Evolutionary conservation across 805 yeast species (phyloP), one percentile per base, ranked within the genome.

Genomic region (Saturnispora bothae): DNA sequence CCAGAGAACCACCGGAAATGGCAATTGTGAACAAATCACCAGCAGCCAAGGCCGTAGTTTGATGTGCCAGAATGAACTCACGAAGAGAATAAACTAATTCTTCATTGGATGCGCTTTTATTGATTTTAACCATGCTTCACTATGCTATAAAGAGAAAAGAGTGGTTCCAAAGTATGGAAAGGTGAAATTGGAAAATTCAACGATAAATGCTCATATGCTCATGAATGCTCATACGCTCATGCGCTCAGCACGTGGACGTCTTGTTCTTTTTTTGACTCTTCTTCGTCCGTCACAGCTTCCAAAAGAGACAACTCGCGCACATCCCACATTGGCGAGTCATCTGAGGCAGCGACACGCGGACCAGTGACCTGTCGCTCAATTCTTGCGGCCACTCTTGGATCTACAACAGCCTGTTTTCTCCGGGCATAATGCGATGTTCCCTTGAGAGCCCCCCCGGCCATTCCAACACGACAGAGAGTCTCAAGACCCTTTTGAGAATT

Each of bases 1-100:
- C 84, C 49, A 86, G 68, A 8, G 95, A 83, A 2, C 97, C 97
- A 30, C 97, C 97, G 42, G 92, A 79, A 34, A 88, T 70, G 10
- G 95, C 96, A 43, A 88, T 66, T 47, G 71, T 73, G 62, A 88
- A 88, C 19, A 57, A 51, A 9, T 53, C 53, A 14, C 56, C 50
- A 4, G 54, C 55, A 13, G 57, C 49, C 39, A 86, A 64, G 3
- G 78, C 80, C 31, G 64, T 59, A 47, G 80, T 65, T 60, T 86
- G 96, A 38, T 68, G 56, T 36, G 67, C 59, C 20, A 85, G 52
- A 33, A 84, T 65, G 51, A 71, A 73, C 36, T 66, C 59, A 7
- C 84, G 95, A 26, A 84, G 76, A 3, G 79, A 68, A 16, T 60
- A 55, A 46, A 94, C 81, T 22, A 83, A 80, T 27, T 72, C 76